phyloP scores from a whole-genome alignment of 129 eudicot species.

The Oenanthe sinensis region DNA sequence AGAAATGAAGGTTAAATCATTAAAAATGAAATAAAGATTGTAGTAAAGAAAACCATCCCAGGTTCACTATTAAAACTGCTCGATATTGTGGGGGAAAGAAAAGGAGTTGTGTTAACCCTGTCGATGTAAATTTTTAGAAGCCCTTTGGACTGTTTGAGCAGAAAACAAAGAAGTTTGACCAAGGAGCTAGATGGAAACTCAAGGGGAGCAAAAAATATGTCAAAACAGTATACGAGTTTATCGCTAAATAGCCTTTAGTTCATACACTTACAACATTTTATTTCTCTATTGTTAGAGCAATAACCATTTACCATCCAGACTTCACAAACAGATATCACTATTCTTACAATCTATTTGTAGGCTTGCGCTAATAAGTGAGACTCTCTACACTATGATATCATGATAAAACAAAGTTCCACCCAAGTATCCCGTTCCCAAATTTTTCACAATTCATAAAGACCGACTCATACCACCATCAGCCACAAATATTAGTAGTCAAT shows the following conservation, averaged over 20 bases:
- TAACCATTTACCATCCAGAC: too few species aligned
- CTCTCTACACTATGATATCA: too few species aligned
- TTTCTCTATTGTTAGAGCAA: neutral
- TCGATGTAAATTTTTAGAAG: too few species aligned
- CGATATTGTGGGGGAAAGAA: neutral
- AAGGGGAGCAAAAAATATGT: neutral
- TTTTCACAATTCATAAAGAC: neutral
- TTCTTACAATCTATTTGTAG: too few species aligned
- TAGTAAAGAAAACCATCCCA: neutral
- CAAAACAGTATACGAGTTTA: neutral
- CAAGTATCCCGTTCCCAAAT: neutral
- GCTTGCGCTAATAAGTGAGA: too few species aligned
- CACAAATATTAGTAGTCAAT: neutral
- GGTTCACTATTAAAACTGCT: neutral
- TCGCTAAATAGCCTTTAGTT: neutral
- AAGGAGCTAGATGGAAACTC: neutral
- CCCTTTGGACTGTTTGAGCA: neutral
- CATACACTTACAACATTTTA: neutral
- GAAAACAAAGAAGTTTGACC: neutral
- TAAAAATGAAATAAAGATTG: neutral
- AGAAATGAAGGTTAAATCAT: neutral
- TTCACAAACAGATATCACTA: too few species aligned
- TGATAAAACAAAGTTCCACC: neutral
- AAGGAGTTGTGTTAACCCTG: neutral
- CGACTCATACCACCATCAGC: neutral